Evolutionary conservation across 371 early-diverging fungal species (phyloP), one percentile per base, ranked within the genome.

Genomic region (Saksenaea oblongispora): DNA sequence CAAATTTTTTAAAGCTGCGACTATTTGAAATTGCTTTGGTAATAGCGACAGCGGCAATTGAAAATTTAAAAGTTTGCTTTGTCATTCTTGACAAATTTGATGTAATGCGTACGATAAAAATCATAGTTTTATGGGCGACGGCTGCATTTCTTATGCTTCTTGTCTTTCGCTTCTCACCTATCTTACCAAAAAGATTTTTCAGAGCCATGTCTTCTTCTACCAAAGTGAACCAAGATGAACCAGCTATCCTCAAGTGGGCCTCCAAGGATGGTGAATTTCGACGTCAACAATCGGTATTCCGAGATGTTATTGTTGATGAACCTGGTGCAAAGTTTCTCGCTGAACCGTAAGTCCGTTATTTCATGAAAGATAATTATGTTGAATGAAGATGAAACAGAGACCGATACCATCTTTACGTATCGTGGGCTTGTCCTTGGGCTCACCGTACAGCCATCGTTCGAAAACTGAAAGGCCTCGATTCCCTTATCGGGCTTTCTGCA

Each of bases 371-470:
- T 35, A 66, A 14, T 15, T 22, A 27, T 26, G 34, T 24, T 41
- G 17, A 36, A n/a, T 24, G 26, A 17, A 60, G 41, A 34, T 5
- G 36, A 28, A 60, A 27, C 75, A 89, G 87, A 56, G 82, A 85
- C 57, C 89, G 91, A 61, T 91, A 93, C 74, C 91, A 91, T 63
- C 80, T 93, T 26, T 91, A 91, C 56, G 82, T 92, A 41, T 86
- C 88, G 51, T 78, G 78, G 59, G 94, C 92, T 5, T 93, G 96
- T 77, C 98, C 96, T 34, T 96, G 96, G 95, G 97, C 97, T 4
- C 94, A 95, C 68, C 90, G 96, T 60, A 89, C 94, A 1, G 74
- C 91, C 57, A 86, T 95, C 37, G 95, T 94, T 4, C 89, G 95
- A 63, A 81, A 85, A 11, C 73, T 96, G 51, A 98, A 98, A 78